Conservation (phyloP, 2,329 filamentous ascomycete genomes). For the Monascus ruber region DNA sequence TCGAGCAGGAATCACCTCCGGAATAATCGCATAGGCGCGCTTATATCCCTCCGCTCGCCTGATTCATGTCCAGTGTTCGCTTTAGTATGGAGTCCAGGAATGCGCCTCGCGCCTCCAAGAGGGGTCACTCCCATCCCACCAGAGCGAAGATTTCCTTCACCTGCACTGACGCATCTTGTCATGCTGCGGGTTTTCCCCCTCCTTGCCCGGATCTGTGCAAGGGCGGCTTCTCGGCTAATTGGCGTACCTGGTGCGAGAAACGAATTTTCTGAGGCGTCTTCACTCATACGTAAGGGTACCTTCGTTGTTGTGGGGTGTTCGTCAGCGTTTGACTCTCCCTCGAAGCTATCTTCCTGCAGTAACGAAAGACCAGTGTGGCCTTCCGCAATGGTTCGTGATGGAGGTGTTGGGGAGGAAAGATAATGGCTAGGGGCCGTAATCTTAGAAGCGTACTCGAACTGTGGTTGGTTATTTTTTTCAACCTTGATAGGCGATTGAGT, state of each 20-base stretch:
- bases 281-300: slow-evolving; percentile 21
- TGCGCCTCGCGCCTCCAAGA: slow-evolving; percentile 16
- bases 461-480: background rate
- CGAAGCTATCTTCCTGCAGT: slow-evolving; percentile 4
- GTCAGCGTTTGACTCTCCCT: slow-evolving; percentile 2
- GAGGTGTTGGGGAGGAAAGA: background rate
- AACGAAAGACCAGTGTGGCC: background rate
- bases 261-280: slow-evolving; percentile 8
- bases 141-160: slow-evolving; percentile 20
- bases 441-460: background rate
- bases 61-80: slow-evolving; percentile 16
- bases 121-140: slow-evolving; percentile 15
- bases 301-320: slow-evolving; percentile 17
- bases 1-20: slow-evolving; percentile 8
- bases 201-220: slow-evolving; percentile 39
- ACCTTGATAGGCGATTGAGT: background rate
- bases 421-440: background rate
- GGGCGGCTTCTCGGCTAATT: slow-evolving; percentile 36
- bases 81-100: slow-evolving; percentile 22
- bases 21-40: slow-evolving; percentile 25
- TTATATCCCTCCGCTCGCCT: slow-evolving; percentile 24
- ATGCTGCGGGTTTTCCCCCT: slow-evolving; percentile 34
- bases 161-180: slow-evolving; percentile 30
- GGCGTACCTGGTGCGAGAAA: slow-evolving; percentile 27
- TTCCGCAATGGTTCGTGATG: background rate